Percentiles rank a stretch among this genome's conserved stretches.
These are phyloP conservation scores for Amanita molliuscula DNA, from an alignment of 768 basidiomycete genomes.

Conservation along the genomic window DNA sequence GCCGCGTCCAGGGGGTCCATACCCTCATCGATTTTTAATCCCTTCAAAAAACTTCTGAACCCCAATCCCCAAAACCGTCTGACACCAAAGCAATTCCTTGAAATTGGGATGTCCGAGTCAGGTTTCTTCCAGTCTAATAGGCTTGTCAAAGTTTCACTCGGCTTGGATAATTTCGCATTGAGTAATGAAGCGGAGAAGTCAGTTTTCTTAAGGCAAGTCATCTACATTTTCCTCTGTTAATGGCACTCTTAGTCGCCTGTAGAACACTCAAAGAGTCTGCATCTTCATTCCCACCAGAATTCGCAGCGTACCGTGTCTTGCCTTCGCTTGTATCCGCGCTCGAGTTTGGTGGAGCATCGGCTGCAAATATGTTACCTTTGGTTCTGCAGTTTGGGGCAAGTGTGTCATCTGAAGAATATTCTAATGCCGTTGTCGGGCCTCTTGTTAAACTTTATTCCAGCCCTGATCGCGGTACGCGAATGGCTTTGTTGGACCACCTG, in stretches of 20 bases:
- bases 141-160: conserved; percentile 75
- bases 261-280: conserved; percentile 76
- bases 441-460: conserved; percentile 79
- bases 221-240: not conserved
- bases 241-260: conserved; percentile 9
- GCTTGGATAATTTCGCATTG: conserved; percentile 79
- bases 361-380: conserved; percentile 71
- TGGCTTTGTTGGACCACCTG: conserved; percentile 86
- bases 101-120: conserved; percentile 66
- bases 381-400: conserved; percentile 73
- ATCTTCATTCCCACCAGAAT: conserved; percentile 76
- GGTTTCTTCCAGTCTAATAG: conserved; percentile 83
- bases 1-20: conserved; percentile 70
- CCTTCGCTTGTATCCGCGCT: conserved; percentile 75
- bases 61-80: conserved; percentile 79
- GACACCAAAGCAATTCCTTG: conserved; percentile 67
- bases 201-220: conserved; percentile 50
- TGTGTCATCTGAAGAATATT: conserved; percentile 62
- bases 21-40: conserved; percentile 62
- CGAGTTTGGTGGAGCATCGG: conserved; percentile 70
- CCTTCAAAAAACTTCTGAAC: conserved; percentile 82
- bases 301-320: conserved; percentile 75
- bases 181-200: conserved; percentile 74
- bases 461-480: conserved; percentile 87
- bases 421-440: conserved; percentile 57